Conservation (phyloP, 176 grass and related monocot species). For the Eragrostis curvula region DNA sequence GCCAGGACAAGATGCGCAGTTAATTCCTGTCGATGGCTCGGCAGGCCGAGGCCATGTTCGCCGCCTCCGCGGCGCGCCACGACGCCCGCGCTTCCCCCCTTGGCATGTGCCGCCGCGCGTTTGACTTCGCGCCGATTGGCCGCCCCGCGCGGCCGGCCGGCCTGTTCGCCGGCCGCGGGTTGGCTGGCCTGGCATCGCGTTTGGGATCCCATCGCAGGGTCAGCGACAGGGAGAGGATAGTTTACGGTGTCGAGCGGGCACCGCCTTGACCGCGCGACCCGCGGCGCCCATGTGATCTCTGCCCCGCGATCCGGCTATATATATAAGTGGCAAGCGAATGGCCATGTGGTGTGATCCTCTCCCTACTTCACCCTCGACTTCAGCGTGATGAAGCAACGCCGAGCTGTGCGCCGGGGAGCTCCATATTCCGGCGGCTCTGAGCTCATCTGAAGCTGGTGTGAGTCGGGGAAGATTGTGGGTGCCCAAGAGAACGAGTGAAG, state of each 20-base stretch:
- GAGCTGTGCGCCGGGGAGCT: background rate
- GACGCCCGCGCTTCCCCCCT: background rate
- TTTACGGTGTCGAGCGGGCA: conserved; percentile 9
- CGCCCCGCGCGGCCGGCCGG: background rate
- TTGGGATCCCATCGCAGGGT: conserved; percentile 35
- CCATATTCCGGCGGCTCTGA: background rate
- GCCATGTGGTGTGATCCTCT: conserved; percentile 4
- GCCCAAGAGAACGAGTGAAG: conserved; percentile 81
- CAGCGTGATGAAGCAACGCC: background rate
- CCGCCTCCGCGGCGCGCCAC: conserved; percentile 24
- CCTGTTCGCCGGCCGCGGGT: background rate
- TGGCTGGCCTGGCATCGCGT: conserved; percentile 4
- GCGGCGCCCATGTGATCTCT: conserved; percentile 29
- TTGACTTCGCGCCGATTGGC: conserved; percentile 54
- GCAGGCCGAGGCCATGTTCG: conserved; percentile 5
- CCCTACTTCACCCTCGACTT: background rate
- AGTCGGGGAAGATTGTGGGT: background rate
- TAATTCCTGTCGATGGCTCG: background rate
- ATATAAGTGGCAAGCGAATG: background rate
- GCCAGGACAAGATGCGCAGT: conserved; percentile 21
- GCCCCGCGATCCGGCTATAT: background rate
- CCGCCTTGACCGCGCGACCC: conserved; percentile 2
- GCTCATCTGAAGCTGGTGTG: background rate
- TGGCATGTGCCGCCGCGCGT: conserved; percentile 24
- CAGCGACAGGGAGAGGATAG: conserved; percentile 42